Evolutionary conservation across 2,329 filamentous ascomycete species (phyloP).

Genomic region (Xylaria sp.): DNA sequence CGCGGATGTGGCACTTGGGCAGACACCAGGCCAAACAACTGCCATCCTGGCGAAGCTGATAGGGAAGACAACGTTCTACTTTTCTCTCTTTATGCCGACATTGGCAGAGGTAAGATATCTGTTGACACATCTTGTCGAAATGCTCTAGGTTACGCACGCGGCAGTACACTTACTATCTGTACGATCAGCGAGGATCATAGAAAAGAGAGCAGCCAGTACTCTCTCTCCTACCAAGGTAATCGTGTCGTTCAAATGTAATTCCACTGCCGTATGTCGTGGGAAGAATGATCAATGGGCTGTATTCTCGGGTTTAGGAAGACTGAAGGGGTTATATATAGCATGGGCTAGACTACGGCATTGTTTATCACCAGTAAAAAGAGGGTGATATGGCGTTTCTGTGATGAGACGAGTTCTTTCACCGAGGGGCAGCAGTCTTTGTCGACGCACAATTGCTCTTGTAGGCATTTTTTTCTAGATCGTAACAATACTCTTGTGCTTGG

Average conservation of each 20-base stretch:
- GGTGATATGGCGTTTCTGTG: background rate
- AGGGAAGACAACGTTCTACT: constrained; percentile 27
- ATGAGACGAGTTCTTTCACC: background rate
- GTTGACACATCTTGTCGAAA: constrained; percentile 29
- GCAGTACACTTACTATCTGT: background rate
- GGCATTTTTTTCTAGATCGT: background rate
- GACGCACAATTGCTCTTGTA: background rate
- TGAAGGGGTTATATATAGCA: too few relatives aligned
- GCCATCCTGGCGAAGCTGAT: constrained; percentile 21
- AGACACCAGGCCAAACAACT: constrained; percentile 24
- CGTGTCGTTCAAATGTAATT: too few relatives aligned
- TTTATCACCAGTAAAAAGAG: too few relatives aligned
- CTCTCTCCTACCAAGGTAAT: too few relatives aligned
- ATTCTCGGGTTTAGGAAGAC: too few relatives aligned
- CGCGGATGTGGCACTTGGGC: constrained; percentile 20
- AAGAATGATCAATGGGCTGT: too few relatives aligned
- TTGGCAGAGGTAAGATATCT: constrained; percentile 27
- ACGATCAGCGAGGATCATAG: background rate
- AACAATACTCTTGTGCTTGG: background rate
- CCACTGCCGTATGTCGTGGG: too few relatives aligned
- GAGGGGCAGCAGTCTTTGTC: background rate
- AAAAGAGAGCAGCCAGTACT: constrained; percentile 11
- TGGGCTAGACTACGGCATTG: too few relatives aligned
- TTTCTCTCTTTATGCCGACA: constrained; percentile 36
- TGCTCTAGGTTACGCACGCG: background rate